Evolutionary conservation across 495 filamentous ascomycete species (phyloP), one percentile per base, ranked within the genome.

Genomic region (Filosporella fistucella): DNA sequence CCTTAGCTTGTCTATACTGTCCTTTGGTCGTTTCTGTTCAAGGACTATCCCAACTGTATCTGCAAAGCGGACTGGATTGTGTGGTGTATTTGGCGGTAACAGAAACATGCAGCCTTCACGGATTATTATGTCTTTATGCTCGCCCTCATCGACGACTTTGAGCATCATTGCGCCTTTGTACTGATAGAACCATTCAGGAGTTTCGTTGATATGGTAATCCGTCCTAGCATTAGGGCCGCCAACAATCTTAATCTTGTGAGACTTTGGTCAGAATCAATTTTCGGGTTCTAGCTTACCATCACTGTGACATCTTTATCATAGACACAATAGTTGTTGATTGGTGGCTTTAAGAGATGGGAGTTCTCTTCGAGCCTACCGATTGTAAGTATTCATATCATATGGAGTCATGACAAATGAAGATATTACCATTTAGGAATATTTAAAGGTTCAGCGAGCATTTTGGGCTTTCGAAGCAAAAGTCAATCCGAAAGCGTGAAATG

Each of bases 121-220:
- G 61, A 98, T 95, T 38, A 83, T 74, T 45, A 98, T 83, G 64
- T 98, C 93, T 45, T 78, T 74, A 67, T 95, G 95, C 8, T 17
- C 20, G 21, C 70, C 71, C 9, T 70, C 75, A 44, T 82, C 78
- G 25, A 97, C 89, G 2, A 93, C 88, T 59, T 94, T 95, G 40
- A 98, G 82, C 16, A 96, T 72, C 93, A 98, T 96, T 21, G 79
- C 79, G 39, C 93, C 93, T 47, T 81, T 79, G 72, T 96, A 86
- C 63, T 96, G 91, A 75, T 94, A 98, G 77, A 97, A 98, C 80
- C 89, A 97, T 60, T 98, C 93, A 6, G 93, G 82, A 0, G 93
- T 98, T 42, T 82, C 71, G 71, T 98, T 98, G 73, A 98, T 95
- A 75, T 97, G 93, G 72, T 95, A 98, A 74, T 97, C 94, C 41